A percentile compares a stretch with the other conserved stretches of the same genome.
These are phyloP conservation scores for Pleurotus salmoneostramineus DNA, from an alignment of 768 basidiomycete genomes.

Conservation along the genomic window DNA sequence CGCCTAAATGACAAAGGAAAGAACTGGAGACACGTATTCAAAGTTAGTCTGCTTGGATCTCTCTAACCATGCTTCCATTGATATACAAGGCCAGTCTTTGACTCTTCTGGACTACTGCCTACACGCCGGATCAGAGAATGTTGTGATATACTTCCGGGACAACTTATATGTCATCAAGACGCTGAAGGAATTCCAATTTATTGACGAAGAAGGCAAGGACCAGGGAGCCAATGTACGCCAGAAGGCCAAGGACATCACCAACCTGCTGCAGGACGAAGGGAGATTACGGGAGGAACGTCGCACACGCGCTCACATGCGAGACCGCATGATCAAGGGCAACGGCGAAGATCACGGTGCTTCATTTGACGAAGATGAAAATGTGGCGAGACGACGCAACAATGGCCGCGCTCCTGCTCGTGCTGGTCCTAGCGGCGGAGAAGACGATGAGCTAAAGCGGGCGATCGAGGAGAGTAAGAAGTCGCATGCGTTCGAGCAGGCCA, in stretches of 20 bases:
- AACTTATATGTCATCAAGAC: slow-evolving; percentile 99
- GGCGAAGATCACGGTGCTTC: slow-evolving; percentile 33
- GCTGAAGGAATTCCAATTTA: slow-evolving; percentile 95
- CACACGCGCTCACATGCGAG: slow-evolving; percentile 85
- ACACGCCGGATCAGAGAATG: slow-evolving; percentile 96
- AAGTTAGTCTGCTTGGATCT: slow-evolving; percentile 45
- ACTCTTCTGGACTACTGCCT: slow-evolving; percentile 95
- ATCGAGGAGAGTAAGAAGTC: slow-evolving; percentile 87
- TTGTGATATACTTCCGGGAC: slow-evolving; percentile 97
- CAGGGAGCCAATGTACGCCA: slow-evolving; percentile 97
- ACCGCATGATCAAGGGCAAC: slow-evolving; percentile 80
- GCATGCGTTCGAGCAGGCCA: slow-evolving; percentile 60
- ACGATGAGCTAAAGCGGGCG: slow-evolving; percentile 81
- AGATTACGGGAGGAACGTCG: slow-evolving; percentile 85
- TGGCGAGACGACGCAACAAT: slow-evolving; percentile 42
- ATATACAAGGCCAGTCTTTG: slow-evolving; percentile 53
- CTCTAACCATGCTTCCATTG: slow-evolving; percentile 3
- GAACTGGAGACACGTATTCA: slow-evolving; percentile 99
- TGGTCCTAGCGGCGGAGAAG: slow-evolving; percentile 41
- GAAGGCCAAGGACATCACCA: slow-evolving; percentile 98
- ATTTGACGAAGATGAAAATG: slow-evolving; percentile 29
- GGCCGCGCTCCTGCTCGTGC: slow-evolving; percentile 8
- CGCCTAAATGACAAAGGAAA: slow-evolving; percentile 98
- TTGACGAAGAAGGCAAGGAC: slow-evolving; percentile 95
- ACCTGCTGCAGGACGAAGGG: slow-evolving; percentile 81